phyloP scores from a whole-genome alignment of 2,329 filamentous ascomycete genomes.

The Knoxdaviesia capensis region DNA sequence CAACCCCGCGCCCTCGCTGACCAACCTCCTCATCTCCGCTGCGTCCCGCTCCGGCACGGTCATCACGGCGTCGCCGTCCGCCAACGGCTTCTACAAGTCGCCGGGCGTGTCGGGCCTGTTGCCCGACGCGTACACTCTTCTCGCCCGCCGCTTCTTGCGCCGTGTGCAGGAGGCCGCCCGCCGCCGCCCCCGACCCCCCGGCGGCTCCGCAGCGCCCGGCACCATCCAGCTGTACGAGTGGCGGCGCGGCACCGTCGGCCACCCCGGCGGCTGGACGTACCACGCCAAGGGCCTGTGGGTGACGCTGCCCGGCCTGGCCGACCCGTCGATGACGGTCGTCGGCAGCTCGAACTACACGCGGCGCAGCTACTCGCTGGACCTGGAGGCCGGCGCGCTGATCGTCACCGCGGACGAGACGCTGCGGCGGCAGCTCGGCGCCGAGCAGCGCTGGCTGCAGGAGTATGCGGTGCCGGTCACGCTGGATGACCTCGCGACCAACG shows the following conservation, averaged over 20 bases:
- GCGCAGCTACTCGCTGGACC: conserved; percentile 74
- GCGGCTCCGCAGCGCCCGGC: conserved; percentile 22
- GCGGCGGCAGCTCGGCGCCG: conserved; percentile 52
- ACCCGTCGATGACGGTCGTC: conserved; percentile 62
- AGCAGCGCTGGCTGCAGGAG: conserved; percentile 63
- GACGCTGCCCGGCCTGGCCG: conserved; percentile 42
- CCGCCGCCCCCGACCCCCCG: conserved; percentile 48
- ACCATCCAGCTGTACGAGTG: conserved; percentile 69
- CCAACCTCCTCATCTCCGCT: conserved; percentile 57
- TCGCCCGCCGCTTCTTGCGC: conserved; percentile 64
- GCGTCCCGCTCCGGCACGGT: conserved; percentile 55
- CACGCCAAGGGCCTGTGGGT: conserved; percentile 95
- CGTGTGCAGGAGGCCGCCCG: conserved; percentile 24
- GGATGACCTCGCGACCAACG: conserved; percentile 61
- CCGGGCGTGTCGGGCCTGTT: conserved; percentile 77
- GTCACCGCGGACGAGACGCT: conserved; percentile 59
- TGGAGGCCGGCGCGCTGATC: conserved; percentile 76
- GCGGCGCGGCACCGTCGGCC: conserved; percentile 61
- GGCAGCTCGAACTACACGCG: conserved; percentile 95
- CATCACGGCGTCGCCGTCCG: conserved; percentile 78
- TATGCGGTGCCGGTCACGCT: conserved; percentile 48
- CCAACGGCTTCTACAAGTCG: conserved; percentile 88
- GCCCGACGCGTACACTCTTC: conserved; percentile 77
- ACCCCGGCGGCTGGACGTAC: conserved; percentile 84
- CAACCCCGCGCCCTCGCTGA: conserved; percentile 78